Evolutionary conservation across 73 alveolate genomes (phyloP), one percentile per base, ranked within the genome.

Genomic region (Paramecium tetraurelia): DNA sequence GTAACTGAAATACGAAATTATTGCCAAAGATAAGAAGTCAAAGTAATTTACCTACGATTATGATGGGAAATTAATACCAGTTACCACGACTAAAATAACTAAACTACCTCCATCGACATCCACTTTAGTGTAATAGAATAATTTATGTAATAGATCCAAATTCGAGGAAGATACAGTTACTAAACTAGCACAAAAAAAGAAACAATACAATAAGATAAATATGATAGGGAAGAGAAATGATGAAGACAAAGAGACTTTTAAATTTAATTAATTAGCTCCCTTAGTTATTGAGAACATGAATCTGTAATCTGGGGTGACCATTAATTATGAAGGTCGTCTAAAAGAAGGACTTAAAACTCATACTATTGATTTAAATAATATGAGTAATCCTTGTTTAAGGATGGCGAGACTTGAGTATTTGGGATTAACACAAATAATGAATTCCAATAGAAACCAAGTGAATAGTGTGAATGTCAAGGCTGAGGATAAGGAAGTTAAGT

Each of bases 321-420:
- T 75, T 7, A 36, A 1, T 75, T 33, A 36, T 29, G 87, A 75
- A 33, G 87, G 87, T 33, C 29, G 87, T 16, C n/a, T 33, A 36
- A 75, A 44, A 44, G 87, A 75, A 75, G 87, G 87, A 33, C 21
- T 44, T 2, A 75, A 44, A 75, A 7, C 57, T 10, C 3, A 33
- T 14, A 75, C 87, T 14, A 44, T 75, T 33, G 87, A 75, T 33
- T 9, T 75, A 18, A 44, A 75, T 75, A 75, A 75, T 75, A 33
- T 75, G 68, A 75, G 22, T 36, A 75, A 75, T 40, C 68, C 87
- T 14, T 36, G 38, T 75, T 75, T 40, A 36, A 75, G 87, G 21
- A 75, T 75, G 87, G 87, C 87, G 4, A 75, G 87, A 75, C 41
- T 31, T 40, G 87, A 75, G 38, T 75, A 75, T 36, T 75, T 75